A percentile compares a stretch with the other conserved stretches of the same genome.
Evolutionary conservation across 176 grass and related monocot genomes (phyloP).

Genomic region (Carex myosuroides): DNA sequence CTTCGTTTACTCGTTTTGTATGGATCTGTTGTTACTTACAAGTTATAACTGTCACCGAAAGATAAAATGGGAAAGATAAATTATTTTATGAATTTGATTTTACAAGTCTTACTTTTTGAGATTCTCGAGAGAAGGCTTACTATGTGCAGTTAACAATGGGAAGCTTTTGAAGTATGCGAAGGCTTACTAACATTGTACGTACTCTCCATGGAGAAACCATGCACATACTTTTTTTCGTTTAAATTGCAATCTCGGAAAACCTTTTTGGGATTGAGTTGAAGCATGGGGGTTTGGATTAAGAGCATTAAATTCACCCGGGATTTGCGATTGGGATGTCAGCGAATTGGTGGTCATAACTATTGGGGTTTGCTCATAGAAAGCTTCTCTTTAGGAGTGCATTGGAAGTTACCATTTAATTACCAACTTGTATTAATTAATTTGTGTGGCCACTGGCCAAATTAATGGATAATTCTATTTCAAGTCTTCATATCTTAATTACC

Average conservation of each 20-base stretch:
- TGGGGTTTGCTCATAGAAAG: constrained; percentile 3
- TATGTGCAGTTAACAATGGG: background rate
- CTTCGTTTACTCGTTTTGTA: background rate
- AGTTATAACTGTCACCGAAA: background rate
- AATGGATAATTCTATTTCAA: background rate
- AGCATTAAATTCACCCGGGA: constrained; percentile 15
- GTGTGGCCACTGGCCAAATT: background rate
- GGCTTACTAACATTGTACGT: too few species aligned
- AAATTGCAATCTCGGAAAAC: background rate
- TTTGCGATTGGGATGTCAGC: constrained; percentile 12
- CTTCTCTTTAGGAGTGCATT: background rate
- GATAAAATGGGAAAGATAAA: background rate
- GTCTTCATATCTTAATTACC: background rate
- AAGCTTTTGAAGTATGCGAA: too few species aligned
- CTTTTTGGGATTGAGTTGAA: constrained; percentile 17
- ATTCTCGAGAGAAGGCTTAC: background rate
- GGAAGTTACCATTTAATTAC: background rate
- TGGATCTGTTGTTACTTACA: background rate
- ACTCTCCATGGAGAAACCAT: background rate
- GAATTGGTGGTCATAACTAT: constrained; percentile 13
- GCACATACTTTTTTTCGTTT: too few species aligned
- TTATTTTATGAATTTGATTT: background rate
- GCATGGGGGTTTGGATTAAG: background rate
- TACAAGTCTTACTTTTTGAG: background rate
- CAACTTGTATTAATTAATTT: background rate